phyloP scores from a whole-genome alignment of 305 asterid species.

The Rubia occidens region DNA sequence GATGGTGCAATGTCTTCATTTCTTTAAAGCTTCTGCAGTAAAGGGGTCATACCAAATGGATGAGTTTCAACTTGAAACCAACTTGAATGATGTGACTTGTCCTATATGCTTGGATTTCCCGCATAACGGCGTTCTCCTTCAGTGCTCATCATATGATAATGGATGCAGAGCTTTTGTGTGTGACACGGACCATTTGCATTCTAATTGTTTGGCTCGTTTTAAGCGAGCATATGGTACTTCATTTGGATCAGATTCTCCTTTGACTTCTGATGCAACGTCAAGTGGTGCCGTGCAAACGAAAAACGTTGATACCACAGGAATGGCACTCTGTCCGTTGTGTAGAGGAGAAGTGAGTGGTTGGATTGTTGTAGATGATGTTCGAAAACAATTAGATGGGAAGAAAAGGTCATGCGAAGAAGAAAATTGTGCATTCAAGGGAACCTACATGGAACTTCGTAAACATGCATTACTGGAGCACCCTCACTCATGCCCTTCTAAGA shows the following conservation, averaged over 20 bases:
- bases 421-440: constrained; percentile 51
- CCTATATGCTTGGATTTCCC: constrained; percentile 78
- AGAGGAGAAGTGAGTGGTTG: constrained; percentile 79
- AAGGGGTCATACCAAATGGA: constrained; percentile 32
- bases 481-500: constrained; percentile 59
- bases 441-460: constrained; percentile 54
- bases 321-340: constrained; percentile 65
- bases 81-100: constrained; percentile 56
- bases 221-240: constrained; percentile 48
- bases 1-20: not conserved
- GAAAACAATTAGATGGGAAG: constrained; percentile 47
- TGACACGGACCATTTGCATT: constrained; percentile 66
- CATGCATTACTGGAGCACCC: constrained; percentile 69
- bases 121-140: constrained; percentile 76
- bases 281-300: constrained; percentile 22
- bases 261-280: constrained; percentile 22
- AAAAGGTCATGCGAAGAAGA: constrained; percentile 65
- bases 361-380: constrained; percentile 60
- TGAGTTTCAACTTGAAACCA: constrained; percentile 45
- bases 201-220: constrained; percentile 68
- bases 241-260: constrained; percentile 30
- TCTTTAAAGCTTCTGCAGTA: constrained; percentile 1
- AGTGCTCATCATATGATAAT: constrained; percentile 55
- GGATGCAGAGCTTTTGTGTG: constrained; percentile 78
- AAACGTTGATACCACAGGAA: constrained; percentile 27